Conservation (phyloP, 768 basidiomycete genomes). For the Boletus bicolor region DNA sequence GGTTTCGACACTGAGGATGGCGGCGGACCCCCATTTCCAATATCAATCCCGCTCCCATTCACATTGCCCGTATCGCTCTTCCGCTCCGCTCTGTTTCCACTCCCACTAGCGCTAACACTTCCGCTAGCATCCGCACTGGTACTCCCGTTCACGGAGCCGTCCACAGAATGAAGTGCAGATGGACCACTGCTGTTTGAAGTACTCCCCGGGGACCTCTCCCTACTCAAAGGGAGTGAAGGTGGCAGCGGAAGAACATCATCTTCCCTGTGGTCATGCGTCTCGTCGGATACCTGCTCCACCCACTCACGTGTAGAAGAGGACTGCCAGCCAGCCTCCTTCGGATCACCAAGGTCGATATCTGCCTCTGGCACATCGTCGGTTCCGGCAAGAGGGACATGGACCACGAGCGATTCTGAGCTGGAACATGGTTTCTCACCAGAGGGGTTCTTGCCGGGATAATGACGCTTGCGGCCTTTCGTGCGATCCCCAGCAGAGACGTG, state of each 20-base stretch:
- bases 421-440: slow-evolving; percentile 7
- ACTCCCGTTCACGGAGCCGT: slow-evolving; percentile 22
- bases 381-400: slow-evolving; percentile 29
- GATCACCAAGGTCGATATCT: slow-evolving; percentile 16
- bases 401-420: slow-evolving; percentile 25
- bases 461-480: slow-evolving; percentile 17
- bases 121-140: slow-evolving; percentile 5
- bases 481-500: slow-evolving; percentile 30
- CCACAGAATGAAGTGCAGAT: slow-evolving; percentile 24
- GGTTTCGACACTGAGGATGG: slow-evolving; percentile 19
- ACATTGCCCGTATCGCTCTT: slow-evolving; percentile 12
- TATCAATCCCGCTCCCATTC: slow-evolving; percentile 13
- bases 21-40: slow-evolving; percentile 6
- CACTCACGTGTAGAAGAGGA: slow-evolving; percentile 40
- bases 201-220: slow-evolving; percentile 24
- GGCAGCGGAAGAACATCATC: slow-evolving; percentile 2
- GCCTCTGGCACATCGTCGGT: slow-evolving; percentile 14
- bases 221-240: slow-evolving; percentile 7
- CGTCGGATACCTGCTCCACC: slow-evolving; percentile 42
- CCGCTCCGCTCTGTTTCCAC: slow-evolving; percentile 1
- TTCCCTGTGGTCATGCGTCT: slow-evolving; percentile 20
- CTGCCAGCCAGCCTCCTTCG: slow-evolving; percentile 23
- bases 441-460: not conserved
- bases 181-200: slow-evolving; percentile 25
- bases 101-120: not conserved